A percentile compares a stretch with the other conserved stretches of the same genome.
Conservation (phyloP, 768 basidiomycete genomes). For the Russula olivacea region DNA sequence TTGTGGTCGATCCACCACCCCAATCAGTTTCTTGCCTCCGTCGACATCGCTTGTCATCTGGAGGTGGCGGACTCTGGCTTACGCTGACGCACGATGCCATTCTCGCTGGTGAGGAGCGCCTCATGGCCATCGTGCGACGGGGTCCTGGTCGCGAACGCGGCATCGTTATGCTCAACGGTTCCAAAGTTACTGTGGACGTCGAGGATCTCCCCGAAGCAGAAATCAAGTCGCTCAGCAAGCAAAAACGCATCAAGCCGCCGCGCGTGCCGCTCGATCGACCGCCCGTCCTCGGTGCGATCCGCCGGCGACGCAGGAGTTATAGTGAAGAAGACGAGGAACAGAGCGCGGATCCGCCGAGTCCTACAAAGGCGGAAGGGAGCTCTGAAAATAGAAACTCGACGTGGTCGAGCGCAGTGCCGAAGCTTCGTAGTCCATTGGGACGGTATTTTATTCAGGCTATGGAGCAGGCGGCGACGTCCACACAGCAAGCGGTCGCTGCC, state of each 20-base stretch:
- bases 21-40: constrained; percentile 74
- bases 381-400: constrained; percentile 28
- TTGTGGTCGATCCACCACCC: constrained; percentile 91
- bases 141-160: constrained; percentile 69
- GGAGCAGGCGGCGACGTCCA: constrained; percentile 65
- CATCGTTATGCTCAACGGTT: constrained; percentile 83
- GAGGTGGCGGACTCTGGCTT: constrained; percentile 92
- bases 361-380: constrained; percentile 15
- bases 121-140: constrained; percentile 67
- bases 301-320: constrained; percentile 56
- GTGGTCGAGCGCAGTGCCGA: constrained; percentile 54
- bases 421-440: constrained; percentile 61
- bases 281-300: constrained; percentile 66
- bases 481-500: constrained; percentile 72
- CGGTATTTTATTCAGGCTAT: constrained; percentile 71
- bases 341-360: constrained; percentile 22
- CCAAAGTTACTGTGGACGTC: constrained; percentile 74
- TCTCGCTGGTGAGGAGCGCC: constrained; percentile 70
- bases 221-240: constrained; percentile 72
- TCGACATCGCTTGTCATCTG: constrained; percentile 77
- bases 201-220: constrained; percentile 86
- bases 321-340: constrained; percentile 44
- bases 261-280: constrained; percentile 93
- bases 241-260: constrained; percentile 79
- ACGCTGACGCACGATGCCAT: constrained; percentile 82